Percentiles rank a stretch among this genome's conserved stretches.
Conservation (phyloP, 129 eudicot species). For the Escallonia rubra region DNA sequence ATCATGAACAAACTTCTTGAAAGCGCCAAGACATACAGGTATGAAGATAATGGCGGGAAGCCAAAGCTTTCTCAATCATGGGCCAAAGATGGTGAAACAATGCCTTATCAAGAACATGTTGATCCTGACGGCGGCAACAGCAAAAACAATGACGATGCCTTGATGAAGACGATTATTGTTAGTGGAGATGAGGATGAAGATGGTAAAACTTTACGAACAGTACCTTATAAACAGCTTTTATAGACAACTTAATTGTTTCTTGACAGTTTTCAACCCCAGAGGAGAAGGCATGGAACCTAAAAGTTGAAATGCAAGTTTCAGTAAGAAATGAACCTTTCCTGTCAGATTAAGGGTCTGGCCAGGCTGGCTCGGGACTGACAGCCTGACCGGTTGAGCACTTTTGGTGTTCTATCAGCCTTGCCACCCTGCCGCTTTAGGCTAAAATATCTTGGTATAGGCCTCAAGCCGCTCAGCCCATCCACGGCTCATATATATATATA, state of each 20-base stretch:
- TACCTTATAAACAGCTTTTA: background rate
- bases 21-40: background rate
- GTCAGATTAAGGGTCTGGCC: no score
- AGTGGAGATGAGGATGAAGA: background rate
- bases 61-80: background rate
- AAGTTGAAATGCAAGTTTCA: no score
- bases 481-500: no score
- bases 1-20: constrained; percentile 12
- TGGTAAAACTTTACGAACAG: background rate
- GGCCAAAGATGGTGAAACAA: background rate
- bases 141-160: background rate
- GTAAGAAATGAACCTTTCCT: no score
- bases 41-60: constrained; percentile 4
- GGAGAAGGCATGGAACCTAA: no score
- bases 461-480: no score
- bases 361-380: no score
- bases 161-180: background rate
- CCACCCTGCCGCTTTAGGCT: no score
- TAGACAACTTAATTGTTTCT: background rate
- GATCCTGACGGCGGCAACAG: background rate
- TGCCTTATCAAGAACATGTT: background rate
- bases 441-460: no score
- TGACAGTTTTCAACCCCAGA: background rate
- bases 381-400: no score
- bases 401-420: no score